phyloP scores from a whole-genome alignment of 1,284 basidiomycete species.

The Trichosporon asahii region DNA sequence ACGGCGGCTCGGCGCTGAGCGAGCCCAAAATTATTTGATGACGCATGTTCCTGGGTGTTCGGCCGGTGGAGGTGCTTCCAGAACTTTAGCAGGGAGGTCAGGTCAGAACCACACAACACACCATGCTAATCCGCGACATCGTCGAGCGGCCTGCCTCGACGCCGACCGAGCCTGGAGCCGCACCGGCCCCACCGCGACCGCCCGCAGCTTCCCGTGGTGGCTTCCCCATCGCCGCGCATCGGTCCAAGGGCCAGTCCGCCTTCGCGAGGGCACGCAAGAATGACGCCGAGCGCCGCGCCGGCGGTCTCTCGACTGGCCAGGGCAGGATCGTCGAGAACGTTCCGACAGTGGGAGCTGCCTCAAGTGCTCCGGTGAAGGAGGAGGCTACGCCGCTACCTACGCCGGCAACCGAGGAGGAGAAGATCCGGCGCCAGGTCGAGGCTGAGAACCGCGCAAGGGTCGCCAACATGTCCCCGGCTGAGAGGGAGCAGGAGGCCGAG shows the following conservation, averaged over 20 bases:
- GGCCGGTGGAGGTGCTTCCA: conserved; percentile 8
- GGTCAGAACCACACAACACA: background rate
- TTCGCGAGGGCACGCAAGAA: conserved; percentile 20
- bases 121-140: conserved; percentile 37
- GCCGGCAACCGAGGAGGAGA: conserved; percentile 13
- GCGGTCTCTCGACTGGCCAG: conserved; percentile 17
- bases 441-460: conserved; percentile 53
- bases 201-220: conserved; percentile 18
- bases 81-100: background rate
- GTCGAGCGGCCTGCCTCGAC: conserved; percentile 30
- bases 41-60: conserved; percentile 3
- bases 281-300: conserved; percentile 3
- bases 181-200: conserved; percentile 20
- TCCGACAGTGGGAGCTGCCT: background rate
- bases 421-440: conserved; percentile 25
- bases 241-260: conserved; percentile 16
- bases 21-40: background rate
- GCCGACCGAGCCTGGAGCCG: conserved; percentile 12
- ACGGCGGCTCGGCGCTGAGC: background rate
- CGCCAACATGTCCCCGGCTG: conserved; percentile 59
- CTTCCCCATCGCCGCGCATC: conserved; percentile 22
- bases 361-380: background rate
- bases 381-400: background rate
- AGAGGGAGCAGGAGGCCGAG: conserved; percentile 60
- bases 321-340: conserved; percentile 21